A percentile compares a stretch with the other conserved stretches of the same genome.
phyloP scores from a whole-genome alignment of 2,329 filamentous ascomycete genomes.

The Diaporthe citriasiana region DNA sequence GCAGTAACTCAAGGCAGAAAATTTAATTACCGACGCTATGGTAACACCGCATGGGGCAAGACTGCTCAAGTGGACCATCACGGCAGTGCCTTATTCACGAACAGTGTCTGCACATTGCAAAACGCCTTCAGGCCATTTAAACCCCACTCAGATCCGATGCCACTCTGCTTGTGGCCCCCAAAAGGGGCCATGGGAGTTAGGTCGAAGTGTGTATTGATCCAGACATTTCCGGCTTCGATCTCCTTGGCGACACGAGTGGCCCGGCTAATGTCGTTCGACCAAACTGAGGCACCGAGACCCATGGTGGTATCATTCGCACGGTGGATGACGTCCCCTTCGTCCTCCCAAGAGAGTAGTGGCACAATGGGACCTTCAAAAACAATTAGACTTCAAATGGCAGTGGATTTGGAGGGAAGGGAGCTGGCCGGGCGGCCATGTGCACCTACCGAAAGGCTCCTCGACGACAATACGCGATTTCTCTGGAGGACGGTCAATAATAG shows the following conservation, averaged over 20 bases:
- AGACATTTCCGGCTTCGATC: constrained; percentile 67
- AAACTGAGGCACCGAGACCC: constrained; percentile 68
- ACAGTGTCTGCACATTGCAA: constrained; percentile 1
- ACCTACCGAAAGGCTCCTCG: constrained; percentile 64
- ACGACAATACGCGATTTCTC: constrained; percentile 68
- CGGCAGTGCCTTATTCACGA: not conserved
- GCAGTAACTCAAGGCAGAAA: not conserved
- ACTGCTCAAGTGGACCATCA: not conserved
- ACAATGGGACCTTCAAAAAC: not conserved
- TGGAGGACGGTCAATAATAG: constrained; percentile 72
- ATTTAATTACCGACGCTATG: not conserved
- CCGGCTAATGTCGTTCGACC: constrained; percentile 61
- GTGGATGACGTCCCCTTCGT: constrained; percentile 61
- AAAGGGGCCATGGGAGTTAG: constrained; percentile 46
- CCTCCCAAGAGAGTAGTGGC: constrained; percentile 56
- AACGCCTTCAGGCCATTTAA: not conserved
- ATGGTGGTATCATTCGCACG: constrained; percentile 63
- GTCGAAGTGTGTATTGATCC: constrained; percentile 51
- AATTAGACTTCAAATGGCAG: constrained; percentile 26
- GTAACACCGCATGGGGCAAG: not conserved
- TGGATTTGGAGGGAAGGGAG: too few species aligned
- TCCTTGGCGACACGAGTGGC: constrained; percentile 61
- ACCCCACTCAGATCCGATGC: constrained; percentile 23
- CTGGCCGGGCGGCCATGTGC: constrained; percentile 39
- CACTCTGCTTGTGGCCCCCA: constrained; percentile 27